A percentile compares a stretch with the other conserved stretches of the same genome.
phyloP scores from a whole-genome alignment of 352 stramenopile genomes.

The Pythium folliculosum region DNA sequence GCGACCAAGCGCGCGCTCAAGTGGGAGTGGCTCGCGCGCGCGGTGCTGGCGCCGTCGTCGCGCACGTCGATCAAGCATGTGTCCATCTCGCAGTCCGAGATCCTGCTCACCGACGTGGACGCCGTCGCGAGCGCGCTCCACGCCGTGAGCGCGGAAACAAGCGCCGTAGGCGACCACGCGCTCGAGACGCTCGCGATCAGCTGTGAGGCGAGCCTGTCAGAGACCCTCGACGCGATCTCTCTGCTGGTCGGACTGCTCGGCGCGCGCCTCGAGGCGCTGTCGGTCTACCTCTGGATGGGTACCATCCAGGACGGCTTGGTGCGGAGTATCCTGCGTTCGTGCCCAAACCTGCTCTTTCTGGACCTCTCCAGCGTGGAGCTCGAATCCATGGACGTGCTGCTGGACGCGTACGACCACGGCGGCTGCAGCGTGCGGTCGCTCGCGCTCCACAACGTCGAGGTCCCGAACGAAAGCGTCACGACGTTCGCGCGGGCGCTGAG shows the following conservation, averaged over 20 bases:
- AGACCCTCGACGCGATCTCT: slow-evolving; percentile 8
- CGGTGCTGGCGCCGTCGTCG: slow-evolving; percentile 2
- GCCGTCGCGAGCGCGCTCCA: not conserved
- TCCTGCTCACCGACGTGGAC: not conserved
- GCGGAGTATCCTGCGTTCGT: not conserved
- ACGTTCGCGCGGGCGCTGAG: slow-evolving; percentile 6
- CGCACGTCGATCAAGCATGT: slow-evolving; percentile 23
- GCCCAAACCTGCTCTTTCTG: slow-evolving; percentile 7
- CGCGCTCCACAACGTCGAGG: slow-evolving; percentile 11
- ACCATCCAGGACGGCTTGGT: not conserved
- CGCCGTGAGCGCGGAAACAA: not conserved
- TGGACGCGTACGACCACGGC: slow-evolving; percentile 15
- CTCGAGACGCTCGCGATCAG: slow-evolving; percentile 6
- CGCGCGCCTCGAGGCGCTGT: not conserved
- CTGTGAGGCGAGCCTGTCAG: not conserved
- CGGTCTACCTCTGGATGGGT: slow-evolving; percentile 16
- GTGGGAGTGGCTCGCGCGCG: slow-evolving; percentile 17
- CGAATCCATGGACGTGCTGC: slow-evolving; percentile 23
- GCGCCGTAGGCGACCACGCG: not conserved
- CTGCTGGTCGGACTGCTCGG: slow-evolving; percentile 1
- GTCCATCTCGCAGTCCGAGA: slow-evolving; percentile 13
- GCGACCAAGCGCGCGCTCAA: not conserved
- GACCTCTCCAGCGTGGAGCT: slow-evolving; percentile 19
- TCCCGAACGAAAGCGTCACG: slow-evolving; percentile 6
- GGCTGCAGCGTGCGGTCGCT: slow-evolving; percentile 16